Percentiles rank a stretch among this genome's conserved stretches.
Conservation (phyloP, 441 rosid genomes). For the Populus hybrid region DNA sequence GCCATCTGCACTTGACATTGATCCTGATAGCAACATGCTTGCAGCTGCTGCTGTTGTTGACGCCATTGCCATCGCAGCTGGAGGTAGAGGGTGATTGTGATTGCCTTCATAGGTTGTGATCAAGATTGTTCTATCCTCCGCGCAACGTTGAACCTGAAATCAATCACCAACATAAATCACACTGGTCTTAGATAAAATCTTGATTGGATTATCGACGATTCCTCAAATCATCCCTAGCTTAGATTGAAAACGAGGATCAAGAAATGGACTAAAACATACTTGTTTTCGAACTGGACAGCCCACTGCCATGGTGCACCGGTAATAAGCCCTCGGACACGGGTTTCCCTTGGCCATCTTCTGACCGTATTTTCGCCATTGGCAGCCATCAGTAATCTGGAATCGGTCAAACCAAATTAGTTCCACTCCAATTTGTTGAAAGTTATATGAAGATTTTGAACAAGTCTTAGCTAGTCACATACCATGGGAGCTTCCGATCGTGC, state of each 20-base stretch:
- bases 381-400: slow-evolving; percentile 69
- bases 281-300: slow-evolving; percentile 94
- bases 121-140: slow-evolving; percentile 73
- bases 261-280: slow-evolving; percentile 26
- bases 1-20: slow-evolving; percentile 87
- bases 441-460: not conserved
- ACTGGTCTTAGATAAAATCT: not conserved
- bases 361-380: slow-evolving; percentile 88
- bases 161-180: not conserved
- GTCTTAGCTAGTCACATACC: slow-evolving; percentile 35
- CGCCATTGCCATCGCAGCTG: slow-evolving; percentile 90
- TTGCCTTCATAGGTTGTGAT: slow-evolving; percentile 92
- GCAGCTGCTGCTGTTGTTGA: slow-evolving; percentile 87
- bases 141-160: slow-evolving; percentile 88
- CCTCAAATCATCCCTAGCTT: not conserved
- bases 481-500: slow-evolving; percentile 96
- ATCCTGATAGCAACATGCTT: slow-evolving; percentile 77
- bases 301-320: slow-evolving; percentile 90
- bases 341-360: slow-evolving; percentile 96
- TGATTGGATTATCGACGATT: no score
- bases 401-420: not conserved
- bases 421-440: not conserved
- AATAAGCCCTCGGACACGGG: slow-evolving; percentile 94
- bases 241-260: not conserved
- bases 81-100: slow-evolving; percentile 91